Base-by-base conservation (phyloP, 208 protist genomes). In the Trypanosoma caninum region DNA sequence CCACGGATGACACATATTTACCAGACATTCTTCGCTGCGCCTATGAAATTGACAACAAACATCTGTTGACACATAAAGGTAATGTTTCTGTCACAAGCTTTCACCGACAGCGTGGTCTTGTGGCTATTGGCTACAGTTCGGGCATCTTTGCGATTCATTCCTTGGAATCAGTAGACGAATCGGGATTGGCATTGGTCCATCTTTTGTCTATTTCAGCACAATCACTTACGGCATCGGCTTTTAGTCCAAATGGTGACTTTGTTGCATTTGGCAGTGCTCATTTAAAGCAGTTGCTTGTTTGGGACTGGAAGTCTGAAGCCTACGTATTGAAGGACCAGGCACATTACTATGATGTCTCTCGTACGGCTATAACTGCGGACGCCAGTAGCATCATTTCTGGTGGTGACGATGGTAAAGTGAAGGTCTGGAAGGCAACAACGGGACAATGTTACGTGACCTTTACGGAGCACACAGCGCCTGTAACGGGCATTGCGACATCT, bases 401-500 rank as follows among this genome's bases (percentile, higher is more conserved):
- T 38, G 91, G 88, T 44, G 87, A 97, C 33, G 94, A 97, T 59
- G 91, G 91, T 40, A 97, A 96, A 68, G 83, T 97, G 31, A 97
- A 97, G 74, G 85, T 97, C 30, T 97, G 94, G 94, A 95, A 93
- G 56, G 77, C 77, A 9, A 59, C 74, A 44, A 88, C 83, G 1
- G 94, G 94, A 14, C 87, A 96, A 73, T 97, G 91, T 75, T 90
- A 93, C 51, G 89, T 91, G n/a, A 97, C 90, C 59, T 97, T 97
- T 61, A 89, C 80, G 11, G 94, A 97, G 40, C 90, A 97, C 70
- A 78, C 82, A 20, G 91, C 70, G 10, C 80, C 83, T 31, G 80
- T 94, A 61, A 94, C 89, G 6, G 87, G 87, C 51, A 86, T 94
- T 67, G 75, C 78, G 59, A 85, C 78, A 16, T 88, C 87, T 69